Base-by-base conservation (phyloP, 352 stramenopile species). In the Globisporangium spinosum region DNA sequence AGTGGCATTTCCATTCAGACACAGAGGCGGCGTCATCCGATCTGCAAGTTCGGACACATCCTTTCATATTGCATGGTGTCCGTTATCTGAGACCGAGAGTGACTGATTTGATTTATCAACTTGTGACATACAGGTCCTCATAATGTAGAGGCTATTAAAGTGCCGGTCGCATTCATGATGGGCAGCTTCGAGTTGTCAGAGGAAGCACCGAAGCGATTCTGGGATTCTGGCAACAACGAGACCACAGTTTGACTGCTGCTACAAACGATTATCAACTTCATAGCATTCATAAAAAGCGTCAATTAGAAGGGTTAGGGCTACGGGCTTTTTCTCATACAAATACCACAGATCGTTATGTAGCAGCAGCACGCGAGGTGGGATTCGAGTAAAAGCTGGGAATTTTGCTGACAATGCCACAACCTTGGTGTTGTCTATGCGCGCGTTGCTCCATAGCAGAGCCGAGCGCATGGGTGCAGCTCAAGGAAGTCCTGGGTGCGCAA, bases 1-100 rank as follows among this genome's bases (percentile, higher is more conserved):
- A 56, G 55, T 61, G 55, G 20, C 29, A 61, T 47, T 61, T 61
- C 29, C 29, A 61, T 61, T 61, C 55, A 61, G 55, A 61, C 17
- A 17, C 54, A 20, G 27, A 17, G 6, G 29, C 17, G 1, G 40
- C 40, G 8, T n/a, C 40, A n/a, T n/a, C 40, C 55, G 29, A 61
- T 47, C 8, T 47, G 55, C 55, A 61, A 45, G 29, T 29, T 61
- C 29, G 55, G 29, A 47, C 9, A 61, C 15, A 45, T 17, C 55
- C 55, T 29, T 61, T 12, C 15, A 45, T 60, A 43, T 25, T 60
- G 17, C 5, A 20, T 45, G 3, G 1, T 6, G 15, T 34, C 12
- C 2, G 1, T 17, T 45, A 27, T 12, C 15, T n/a, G 27, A 9
- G 32, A 38, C 8, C 1, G 43, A 51, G 12, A 17, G 15, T 51